phyloP scores from a whole-genome alignment of 768 basidiomycete genomes.

The Tulasnella sp. region DNA sequence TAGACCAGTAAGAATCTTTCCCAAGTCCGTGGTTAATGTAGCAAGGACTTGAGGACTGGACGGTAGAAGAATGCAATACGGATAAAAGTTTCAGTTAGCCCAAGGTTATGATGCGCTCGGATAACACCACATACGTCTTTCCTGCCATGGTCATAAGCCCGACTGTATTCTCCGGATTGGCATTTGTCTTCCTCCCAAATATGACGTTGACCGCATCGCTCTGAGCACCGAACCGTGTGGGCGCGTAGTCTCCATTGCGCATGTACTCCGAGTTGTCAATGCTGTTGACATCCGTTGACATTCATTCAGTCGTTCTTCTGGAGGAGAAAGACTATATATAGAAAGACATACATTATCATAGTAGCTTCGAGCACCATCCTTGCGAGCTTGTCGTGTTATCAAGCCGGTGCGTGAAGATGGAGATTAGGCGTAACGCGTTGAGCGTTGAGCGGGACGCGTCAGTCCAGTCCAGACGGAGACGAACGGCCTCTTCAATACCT shows the following conservation, averaged over 20 bases:
- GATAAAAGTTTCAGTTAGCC: background rate
- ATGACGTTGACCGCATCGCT: conserved; percentile 82
- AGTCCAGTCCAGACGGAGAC: conserved; percentile 8
- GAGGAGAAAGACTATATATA: background rate
- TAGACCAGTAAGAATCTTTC: conserved; percentile 75
- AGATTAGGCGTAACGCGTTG: background rate
- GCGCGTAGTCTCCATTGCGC: conserved; percentile 86
- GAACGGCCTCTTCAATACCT: background rate
- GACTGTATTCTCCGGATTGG: conserved; percentile 95
- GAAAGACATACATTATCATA: conserved; percentile 55
- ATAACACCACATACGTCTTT: conserved; percentile 77
- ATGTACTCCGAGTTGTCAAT: conserved; percentile 98
- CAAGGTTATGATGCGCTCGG: too few relatives aligned
- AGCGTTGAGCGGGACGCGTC: conserved; percentile 11
- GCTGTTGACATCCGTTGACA: conserved; percentile 17
- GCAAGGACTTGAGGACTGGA: conserved; percentile 87
- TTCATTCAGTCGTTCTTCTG: background rate
- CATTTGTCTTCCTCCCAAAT: conserved; percentile 86
- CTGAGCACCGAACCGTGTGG: conserved; percentile 83
- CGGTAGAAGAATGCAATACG: too few relatives aligned
- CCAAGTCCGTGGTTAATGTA: conserved; percentile 90
- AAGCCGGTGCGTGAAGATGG: background rate
- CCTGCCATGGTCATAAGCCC: conserved; percentile 98
- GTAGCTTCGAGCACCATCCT: conserved; percentile 93
- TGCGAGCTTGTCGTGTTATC: background rate